Conservation (phyloP, 345 rosid species). For the Eutrema heterophyllum region DNA sequence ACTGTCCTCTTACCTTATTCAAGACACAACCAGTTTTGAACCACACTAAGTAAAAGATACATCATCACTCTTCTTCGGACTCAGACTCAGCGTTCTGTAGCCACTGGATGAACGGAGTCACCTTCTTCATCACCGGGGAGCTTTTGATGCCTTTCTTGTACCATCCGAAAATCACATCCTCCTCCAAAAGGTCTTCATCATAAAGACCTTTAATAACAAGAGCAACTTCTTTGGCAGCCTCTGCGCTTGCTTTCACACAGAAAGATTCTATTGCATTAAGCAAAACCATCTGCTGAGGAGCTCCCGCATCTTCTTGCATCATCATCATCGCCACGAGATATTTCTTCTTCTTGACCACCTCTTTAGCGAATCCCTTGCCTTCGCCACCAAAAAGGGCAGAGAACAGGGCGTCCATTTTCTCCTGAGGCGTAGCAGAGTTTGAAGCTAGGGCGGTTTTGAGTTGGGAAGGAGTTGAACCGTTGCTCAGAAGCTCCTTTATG, state of each 20-base stretch:
- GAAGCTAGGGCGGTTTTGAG: constrained; percentile 27
- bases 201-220: constrained; percentile 55
- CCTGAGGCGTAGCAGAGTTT: constrained; percentile 37
- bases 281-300: constrained; percentile 40
- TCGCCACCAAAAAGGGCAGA: constrained; percentile 42
- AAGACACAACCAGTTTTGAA: not conserved
- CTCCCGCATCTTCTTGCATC: constrained; percentile 30
- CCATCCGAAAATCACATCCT: constrained; percentile 51
- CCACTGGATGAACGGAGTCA: constrained; percentile 60
- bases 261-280: constrained; percentile 45
- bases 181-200: constrained; percentile 60
- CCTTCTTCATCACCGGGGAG: constrained; percentile 45
- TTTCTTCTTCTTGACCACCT: constrained; percentile 40
- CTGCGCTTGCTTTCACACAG: constrained; percentile 28
- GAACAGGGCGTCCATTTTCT: constrained; percentile 43
- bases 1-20: constrained; percentile 16
- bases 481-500: constrained; percentile 34
- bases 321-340: constrained; percentile 42
- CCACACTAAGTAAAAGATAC: not conserved
- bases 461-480: constrained; percentile 33
- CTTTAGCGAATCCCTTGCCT: constrained; percentile 51
- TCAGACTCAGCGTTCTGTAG: constrained; percentile 75
- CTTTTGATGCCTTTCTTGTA: constrained; percentile 41
- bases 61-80: constrained; percentile 52
- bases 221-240: constrained; percentile 50